Evolutionary conservation across 1,139 yeast genomes (phyloP), one percentile per base, ranked within the genome.

Genomic region (Pneumocystis canis): DNA sequence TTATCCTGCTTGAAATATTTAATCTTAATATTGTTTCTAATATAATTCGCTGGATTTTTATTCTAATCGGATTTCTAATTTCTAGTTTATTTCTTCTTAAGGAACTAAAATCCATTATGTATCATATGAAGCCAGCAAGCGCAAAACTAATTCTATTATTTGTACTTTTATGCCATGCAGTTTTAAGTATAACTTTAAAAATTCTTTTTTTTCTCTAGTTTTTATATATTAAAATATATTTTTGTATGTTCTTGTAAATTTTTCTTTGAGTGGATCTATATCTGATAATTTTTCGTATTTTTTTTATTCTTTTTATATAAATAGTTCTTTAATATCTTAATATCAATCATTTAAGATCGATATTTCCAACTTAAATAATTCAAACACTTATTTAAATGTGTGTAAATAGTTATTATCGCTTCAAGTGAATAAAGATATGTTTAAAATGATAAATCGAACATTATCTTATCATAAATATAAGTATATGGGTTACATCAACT

Each of bases 401-500:
- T n/a, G n/a, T n/a, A n/a, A n/a, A n/a, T n/a, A n/a, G n/a, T n/a
- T n/a, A n/a, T n/a, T n/a, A n/a, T n/a, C n/a, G n/a, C 81, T 92
- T 74, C 87, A 98, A 80, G 98, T 92, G 67, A 98, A 92, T 77
- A 90, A 89, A 76, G 98, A 94, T 62, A 53, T 30, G n/a, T 53
- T 47, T 11, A 54, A 37, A 7, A 28, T 14, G 3, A 14, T 59
- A 20, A 18, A 60, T 31, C 41, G 33, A 14, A 47, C 41, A 30
- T 9, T 18, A 32, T 32, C 47, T 33, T 60, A 59, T 53, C 5
- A 31, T 57, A 39, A 32, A 40, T 18, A n/a, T n/a, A n/a, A n/a
- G n/a, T n/a, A 39, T 9, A 31, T 28, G 32, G 28, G 71, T n/a
- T 92, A 92, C 77, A 92, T 92, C 74, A 98, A 92, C 78, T 81